Evolutionary conservation across 306 rosid species (phyloP).

Genomic region (Glycine tomentella): DNA sequence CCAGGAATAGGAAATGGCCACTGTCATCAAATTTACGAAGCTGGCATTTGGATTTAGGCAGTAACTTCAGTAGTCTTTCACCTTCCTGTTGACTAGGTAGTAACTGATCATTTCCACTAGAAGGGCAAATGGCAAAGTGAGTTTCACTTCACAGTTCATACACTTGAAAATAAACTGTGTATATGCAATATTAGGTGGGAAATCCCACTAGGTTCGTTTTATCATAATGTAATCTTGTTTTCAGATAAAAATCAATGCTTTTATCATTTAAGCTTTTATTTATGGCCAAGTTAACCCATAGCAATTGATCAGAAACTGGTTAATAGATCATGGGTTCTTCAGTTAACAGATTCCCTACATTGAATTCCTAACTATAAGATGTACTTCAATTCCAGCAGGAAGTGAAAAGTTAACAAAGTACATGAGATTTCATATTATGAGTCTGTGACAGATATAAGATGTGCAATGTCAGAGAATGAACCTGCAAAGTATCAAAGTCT

Average conservation of each 20-base stretch:
- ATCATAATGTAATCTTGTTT: no score
- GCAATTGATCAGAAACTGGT: no score
- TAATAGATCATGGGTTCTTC: background rate
- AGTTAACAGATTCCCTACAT: background rate
- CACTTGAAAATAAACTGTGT: slow-evolving; percentile 18
- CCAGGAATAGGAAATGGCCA: slow-evolving; percentile 88
- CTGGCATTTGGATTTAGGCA: slow-evolving; percentile 63
- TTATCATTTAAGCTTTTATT: no score
- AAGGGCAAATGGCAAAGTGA: slow-evolving; percentile 45
- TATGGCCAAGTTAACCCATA: no score
- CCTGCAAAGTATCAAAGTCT: slow-evolving; percentile 82
- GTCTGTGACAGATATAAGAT: slow-evolving; percentile 7
- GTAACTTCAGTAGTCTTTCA: slow-evolving; percentile 54
- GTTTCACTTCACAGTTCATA: slow-evolving; percentile 29
- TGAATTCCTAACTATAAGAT: slow-evolving; percentile 1
- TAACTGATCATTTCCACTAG: slow-evolving; percentile 77
- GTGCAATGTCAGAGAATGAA: slow-evolving; percentile 38
- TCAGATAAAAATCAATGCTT: no score
- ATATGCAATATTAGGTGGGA: background rate
- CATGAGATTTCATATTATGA: no score
- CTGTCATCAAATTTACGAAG: slow-evolving; percentile 65
- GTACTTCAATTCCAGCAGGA: background rate
- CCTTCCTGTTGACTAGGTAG: slow-evolving; percentile 78
- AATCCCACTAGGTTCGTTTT: background rate
- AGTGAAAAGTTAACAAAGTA: no score